Conservation (phyloP, 1,139 yeast genomes). For the Candida tetrigidarum region DNA sequence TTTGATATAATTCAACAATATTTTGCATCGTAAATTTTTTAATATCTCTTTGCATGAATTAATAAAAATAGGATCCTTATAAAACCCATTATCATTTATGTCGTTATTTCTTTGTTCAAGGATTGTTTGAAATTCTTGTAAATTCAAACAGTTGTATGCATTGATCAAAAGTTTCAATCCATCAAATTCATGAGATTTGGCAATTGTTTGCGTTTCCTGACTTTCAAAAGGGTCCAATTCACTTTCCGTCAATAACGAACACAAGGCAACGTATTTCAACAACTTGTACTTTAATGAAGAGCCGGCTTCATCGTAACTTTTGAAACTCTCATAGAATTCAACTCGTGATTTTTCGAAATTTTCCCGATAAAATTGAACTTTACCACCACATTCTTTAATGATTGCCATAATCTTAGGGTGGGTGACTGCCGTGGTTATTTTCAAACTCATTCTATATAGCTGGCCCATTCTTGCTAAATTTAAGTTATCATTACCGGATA, state of each 20-base stretch:
- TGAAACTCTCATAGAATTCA: slow-evolving; percentile 74
- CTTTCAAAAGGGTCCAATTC: slow-evolving; percentile 71
- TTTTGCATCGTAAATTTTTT: slow-evolving; percentile 35
- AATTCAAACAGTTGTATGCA: slow-evolving; percentile 35
- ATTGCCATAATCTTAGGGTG: slow-evolving; percentile 77
- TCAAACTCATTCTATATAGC: slow-evolving; percentile 52
- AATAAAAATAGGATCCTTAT: slow-evolving; percentile 34
- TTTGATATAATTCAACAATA: slow-evolving; percentile 31
- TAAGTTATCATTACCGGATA: slow-evolving; percentile 18
- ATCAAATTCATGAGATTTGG: slow-evolving; percentile 39
- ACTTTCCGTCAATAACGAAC: slow-evolving; percentile 66
- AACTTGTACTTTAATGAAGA: slow-evolving; percentile 57
- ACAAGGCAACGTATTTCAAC: slow-evolving; percentile 63
- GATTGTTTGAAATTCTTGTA: slow-evolving; percentile 26
- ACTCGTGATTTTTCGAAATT: slow-evolving; percentile 66
- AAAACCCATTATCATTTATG: slow-evolving; percentile 28
- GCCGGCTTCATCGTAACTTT: slow-evolving; percentile 81
- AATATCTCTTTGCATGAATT: slow-evolving; percentile 31
- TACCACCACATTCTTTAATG: slow-evolving; percentile 76
- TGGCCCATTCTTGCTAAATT: slow-evolving; percentile 46
- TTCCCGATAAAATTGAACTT: slow-evolving; percentile 62
- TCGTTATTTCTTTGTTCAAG: slow-evolving; percentile 6
- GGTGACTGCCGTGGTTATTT: slow-evolving; percentile 65
- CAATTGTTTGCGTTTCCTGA: slow-evolving; percentile 56
- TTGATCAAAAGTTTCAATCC: slow-evolving; percentile 33